Evolutionary conservation across 352 stramenopile genomes (phyloP), one percentile per base, ranked within the genome.

Genomic region (Globisporangium radiosum): DNA sequence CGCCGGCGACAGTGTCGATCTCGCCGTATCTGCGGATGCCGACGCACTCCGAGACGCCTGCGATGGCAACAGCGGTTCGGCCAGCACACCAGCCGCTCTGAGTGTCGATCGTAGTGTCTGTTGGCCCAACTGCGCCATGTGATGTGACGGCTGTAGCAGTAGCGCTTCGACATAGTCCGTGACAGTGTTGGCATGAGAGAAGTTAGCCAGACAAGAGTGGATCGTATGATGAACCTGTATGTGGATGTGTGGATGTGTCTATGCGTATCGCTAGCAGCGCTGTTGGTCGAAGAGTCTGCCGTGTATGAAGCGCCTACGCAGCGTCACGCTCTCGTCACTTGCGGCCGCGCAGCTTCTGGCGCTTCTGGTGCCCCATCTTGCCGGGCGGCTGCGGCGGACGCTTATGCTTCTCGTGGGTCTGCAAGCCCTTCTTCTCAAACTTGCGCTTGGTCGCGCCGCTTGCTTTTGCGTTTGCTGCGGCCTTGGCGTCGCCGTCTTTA

Each of bases 1-100:
- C 25, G 38, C 33, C 47, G 19, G 9, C 43, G 15, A 36, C 57
- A 19, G 56, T 57, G 8, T 69, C 61, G 40, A 78, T 76, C 38
- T 75, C 68, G 19, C 68, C 64, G 57, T 78, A 81, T 52, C 55
- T 81, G 10, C 56, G 60, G 33, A 1, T 62, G 47, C 54, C 8
- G 50, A n/a, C 38, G 37, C 25, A 33, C 25, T 33, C 25, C 25
- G 25, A 33, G 25, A 33, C 25, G 2, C 25, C 25, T 33, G 25
- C 25, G 25, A 33, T 33, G 25, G 25, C 25, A 33, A 33, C 25
- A 33, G 25, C 25, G 25, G 2, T 0, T 33, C 25, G 25, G 25
- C 25, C 25, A 33, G 25, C 25, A 33, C 25, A 33, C 25, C 25
- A 33, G 25, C 25, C 25, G 25, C 25, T 33, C 25, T 33, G 25